Evolutionary conservation across 1,284 basidiomycete species (phyloP).

Genomic region (Moesziomyces parantarcticus): DNA sequence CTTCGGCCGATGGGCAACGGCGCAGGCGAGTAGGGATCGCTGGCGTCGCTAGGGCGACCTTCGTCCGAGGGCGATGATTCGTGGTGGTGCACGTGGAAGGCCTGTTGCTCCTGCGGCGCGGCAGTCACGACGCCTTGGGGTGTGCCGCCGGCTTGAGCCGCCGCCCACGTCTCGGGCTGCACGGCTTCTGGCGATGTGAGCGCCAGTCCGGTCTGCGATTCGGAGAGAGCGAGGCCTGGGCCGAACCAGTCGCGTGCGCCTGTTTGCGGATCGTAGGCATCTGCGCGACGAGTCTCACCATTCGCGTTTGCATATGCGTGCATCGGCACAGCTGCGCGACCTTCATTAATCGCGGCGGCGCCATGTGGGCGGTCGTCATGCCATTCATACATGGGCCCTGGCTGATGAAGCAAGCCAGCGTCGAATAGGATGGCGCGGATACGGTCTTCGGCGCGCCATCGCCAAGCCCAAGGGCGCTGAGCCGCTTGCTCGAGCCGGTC

Average conservation of each 20-base stretch:
- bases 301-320: background rate
- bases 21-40: slow-evolving; percentile 38
- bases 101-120: background rate
- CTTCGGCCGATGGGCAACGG: slow-evolving; percentile 35
- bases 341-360: background rate
- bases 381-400: slow-evolving; percentile 9
- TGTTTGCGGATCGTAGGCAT: slow-evolving; percentile 1
- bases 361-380: slow-evolving; percentile 2
- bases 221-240: background rate
- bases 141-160: background rate
- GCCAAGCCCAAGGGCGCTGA: slow-evolving; percentile 37
- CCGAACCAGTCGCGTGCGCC: slow-evolving; percentile 15
- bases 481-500: slow-evolving; percentile 18
- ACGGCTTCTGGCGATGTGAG: slow-evolving; percentile 29
- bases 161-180: slow-evolving; percentile 23
- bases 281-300: background rate
- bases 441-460: slow-evolving; percentile 40
- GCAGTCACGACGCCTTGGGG: background rate
- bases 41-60: slow-evolving; percentile 12
- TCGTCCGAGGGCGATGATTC: slow-evolving; percentile 24
- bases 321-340: background rate
- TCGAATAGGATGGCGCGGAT: slow-evolving; percentile 41
- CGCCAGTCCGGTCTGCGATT: slow-evolving; percentile 31
- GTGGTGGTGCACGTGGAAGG: slow-evolving; percentile 17
- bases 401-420: slow-evolving; percentile 22